Base-by-base conservation (phyloP, 257 asterid species). In the Cordia subcordata region DNA sequence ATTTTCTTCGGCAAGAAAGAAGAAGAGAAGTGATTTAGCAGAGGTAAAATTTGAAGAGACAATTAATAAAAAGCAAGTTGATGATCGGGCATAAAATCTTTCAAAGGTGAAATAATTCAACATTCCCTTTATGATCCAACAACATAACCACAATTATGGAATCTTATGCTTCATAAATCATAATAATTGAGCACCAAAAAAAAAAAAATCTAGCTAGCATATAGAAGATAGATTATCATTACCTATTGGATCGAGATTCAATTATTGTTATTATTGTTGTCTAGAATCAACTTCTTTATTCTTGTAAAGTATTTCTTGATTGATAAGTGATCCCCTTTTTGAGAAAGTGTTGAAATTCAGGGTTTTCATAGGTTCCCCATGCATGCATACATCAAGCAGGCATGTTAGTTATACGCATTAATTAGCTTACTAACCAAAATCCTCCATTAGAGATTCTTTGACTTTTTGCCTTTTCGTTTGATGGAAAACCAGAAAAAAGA, bases 41-140 rank as follows among this genome's bases (percentile, higher is more conserved):
- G 0, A 15, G 8, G 27, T 3, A 9, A 56, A 59, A 59, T 52
- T 50, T 40, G 16, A 35, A 17, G 39, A 50, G 45, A 38, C 22
- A 33, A 17, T n/a, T n/a, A n/a, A n/a, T 20, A 13, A 13, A 44
- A 13, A 14, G 67, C 52, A 60, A 60, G 8, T 54, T 60, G 70
- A 54, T n/a, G n/a, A n/a, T n/a, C n/a, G n/a, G 67, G 67, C 60
- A 54, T 61, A 54, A 45, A 68, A 33, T 47, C 33, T 51, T 1
- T 46, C 20, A 11, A 22, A 46, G 46, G 14, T 3, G 11, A 8
- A 4, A 18, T 58, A 4, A 10, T 60, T 61, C 67, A 47, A 68
- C 47, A 53, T 53, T 53, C 49, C 4, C 42, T 45, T 0, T 9
- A 21, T 10, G 39, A 16, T 19, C 44, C 39, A 58, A 18, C 1